Base-by-base conservation (phyloP, 2,329 filamentous ascomycete genomes). In the Alternaria atra region DNA sequence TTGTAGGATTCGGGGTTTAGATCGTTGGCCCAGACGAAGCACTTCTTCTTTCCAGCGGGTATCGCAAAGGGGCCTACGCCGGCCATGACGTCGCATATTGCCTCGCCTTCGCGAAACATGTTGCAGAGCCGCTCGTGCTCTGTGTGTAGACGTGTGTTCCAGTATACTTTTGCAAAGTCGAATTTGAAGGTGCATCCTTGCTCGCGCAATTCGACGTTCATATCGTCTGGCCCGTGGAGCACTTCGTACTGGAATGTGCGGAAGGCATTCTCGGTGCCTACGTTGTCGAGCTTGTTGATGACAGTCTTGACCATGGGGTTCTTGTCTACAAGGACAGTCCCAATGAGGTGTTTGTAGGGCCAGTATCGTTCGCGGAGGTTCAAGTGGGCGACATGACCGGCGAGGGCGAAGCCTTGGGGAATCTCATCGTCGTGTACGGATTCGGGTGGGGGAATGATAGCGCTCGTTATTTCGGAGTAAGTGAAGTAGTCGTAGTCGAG, bases 11-110 rank as follows among this genome's bases (percentile, higher is more conserved):
- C 91, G 0, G 94, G 94, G 76, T 99, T 99, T 76, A 97, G 89
- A 78, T 99, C 95, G 80, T 98, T 99, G 39, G 94, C 95, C 89
- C 92, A 97, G 17, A 97, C 94, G 71, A 98, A 97, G 29, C 96
- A 92, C 39, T 88, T 89, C 78, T 91, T 94, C 82, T 91, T 96
- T 15, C 92, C 95, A 0, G 94, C 93, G 0, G 95, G 95, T 4
- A 97, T 85, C 23, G 94, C 94, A 78, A 99, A 99, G 0, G 95
- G 95, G 0, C 95, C 95, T 51, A 99, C 94, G 43, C 95, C 95
- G 0, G 94, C 94, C 94, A 98, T 99, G 66, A 97, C 91, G 79
- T 99, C 95, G 81, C 91, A 95, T 1, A 98, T 91, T 4, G 93
- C 93, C 74, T 98, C 91, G 39, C 95, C 94, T 6, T 91, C 88